phyloP scores from a whole-genome alignment of 306 rosid genomes.

The Geum urbanum region DNA sequence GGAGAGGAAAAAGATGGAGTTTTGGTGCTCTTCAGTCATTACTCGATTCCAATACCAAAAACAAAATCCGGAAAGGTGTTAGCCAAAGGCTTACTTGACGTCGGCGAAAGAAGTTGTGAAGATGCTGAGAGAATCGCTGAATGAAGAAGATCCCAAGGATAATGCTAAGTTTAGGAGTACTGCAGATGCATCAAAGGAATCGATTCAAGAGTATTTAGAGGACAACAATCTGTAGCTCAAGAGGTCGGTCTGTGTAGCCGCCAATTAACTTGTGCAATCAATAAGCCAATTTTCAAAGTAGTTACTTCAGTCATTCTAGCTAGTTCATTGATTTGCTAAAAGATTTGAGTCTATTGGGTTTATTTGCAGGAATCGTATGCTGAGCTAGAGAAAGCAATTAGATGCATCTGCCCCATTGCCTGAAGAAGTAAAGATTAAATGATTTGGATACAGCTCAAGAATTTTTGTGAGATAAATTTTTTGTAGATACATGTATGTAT shows the following conservation, averaged over 20 bases:
- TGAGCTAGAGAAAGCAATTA: conserved; percentile 68
- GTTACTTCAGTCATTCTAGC: too few species aligned
- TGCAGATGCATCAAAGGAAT: conserved; percentile 86
- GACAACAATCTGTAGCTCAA: conserved; percentile 50
- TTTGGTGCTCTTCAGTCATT: conserved; percentile 57
- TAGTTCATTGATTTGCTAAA: neutral
- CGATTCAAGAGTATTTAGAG: conserved; percentile 77
- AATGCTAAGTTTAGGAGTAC: conserved; percentile 69
- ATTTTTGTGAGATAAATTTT: conserved; percentile 37
- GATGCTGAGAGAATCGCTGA: conserved; percentile 70
- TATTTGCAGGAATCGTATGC: conserved; percentile 70
- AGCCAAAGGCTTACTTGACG: conserved; percentile 79
- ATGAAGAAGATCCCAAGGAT: conserved; percentile 56
- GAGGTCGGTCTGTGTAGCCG: conserved; percentile 54
- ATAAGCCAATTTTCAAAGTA: too few species aligned
- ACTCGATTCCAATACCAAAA: conserved; percentile 62
- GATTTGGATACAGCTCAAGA: conserved; percentile 65
- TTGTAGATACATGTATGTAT: neutral
- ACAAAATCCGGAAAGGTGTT: conserved; percentile 74
- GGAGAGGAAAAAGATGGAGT: conserved; percentile 60
- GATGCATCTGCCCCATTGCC: conserved; percentile 80
- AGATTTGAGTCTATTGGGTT: neutral
- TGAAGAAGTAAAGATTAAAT: conserved; percentile 54
- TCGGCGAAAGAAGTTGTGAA: conserved; percentile 80
- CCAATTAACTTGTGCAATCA: neutral